These are phyloP conservation scores for Orbilia oligospora DNA, from an alignment of 2,329 filamentous ascomycete genomes.

Conservation along the genomic window DNA sequence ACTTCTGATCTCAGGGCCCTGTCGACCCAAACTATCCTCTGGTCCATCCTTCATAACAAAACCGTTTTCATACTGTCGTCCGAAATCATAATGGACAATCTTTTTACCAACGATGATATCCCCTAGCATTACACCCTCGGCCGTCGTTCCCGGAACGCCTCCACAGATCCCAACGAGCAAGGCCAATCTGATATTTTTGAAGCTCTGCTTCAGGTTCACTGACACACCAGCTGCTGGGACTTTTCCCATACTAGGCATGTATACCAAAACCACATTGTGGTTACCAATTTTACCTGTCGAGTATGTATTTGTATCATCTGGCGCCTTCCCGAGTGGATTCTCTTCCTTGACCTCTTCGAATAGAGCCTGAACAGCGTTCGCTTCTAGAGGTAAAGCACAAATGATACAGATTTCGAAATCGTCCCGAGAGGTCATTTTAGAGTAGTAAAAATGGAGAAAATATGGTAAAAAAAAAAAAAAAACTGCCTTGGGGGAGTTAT, in stretches of 20 bases:
- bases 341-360: constrained; percentile 65
- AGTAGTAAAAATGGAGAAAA: neutral
- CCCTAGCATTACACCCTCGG: constrained; percentile 28
- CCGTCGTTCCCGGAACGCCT: constrained; percentile 64
- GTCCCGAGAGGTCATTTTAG: neutral
- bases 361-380: constrained; percentile 12
- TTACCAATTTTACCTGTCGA: constrained; percentile 64
- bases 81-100: constrained; percentile 64
- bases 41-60: constrained; percentile 61
- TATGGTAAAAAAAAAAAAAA: too few species aligned
- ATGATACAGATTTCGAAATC: constrained; percentile 33
- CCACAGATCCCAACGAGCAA: constrained; percentile 67
- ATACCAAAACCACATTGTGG: constrained; percentile 67
- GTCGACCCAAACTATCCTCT: constrained; percentile 59
- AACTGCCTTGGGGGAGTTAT: too few species aligned
- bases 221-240: constrained; percentile 63
- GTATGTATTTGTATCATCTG: constrained; percentile 65
- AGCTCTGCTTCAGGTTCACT: constrained; percentile 64
- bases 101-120: constrained; percentile 63
- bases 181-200: constrained; percentile 65
- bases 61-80: constrained; percentile 52
- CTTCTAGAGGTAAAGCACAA: constrained; percentile 31
- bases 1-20: constrained; percentile 63
- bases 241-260: constrained; percentile 64
- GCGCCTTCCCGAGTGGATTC: constrained; percentile 38